Evolutionary conservation across 306 rosid genomes (phyloP).

Genomic region (Corylus heterophylla): DNA sequence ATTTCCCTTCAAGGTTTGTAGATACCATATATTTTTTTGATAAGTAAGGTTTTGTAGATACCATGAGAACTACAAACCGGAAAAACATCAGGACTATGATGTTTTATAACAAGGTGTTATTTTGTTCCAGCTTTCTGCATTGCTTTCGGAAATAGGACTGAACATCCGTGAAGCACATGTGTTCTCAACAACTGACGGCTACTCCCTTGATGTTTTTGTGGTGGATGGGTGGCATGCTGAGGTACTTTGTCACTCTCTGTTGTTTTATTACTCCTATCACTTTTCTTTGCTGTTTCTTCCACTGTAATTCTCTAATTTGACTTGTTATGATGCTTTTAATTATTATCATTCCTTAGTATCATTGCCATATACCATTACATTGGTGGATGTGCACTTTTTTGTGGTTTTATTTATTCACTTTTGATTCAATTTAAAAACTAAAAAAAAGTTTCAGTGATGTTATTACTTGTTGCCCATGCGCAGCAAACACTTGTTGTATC

Average conservation of each 20-base stretch:
- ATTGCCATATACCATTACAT: background rate
- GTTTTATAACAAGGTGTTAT: constrained; percentile 36
- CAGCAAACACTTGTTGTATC: background rate
- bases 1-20: background rate
- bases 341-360: constrained; percentile 8
- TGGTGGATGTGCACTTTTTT: background rate
- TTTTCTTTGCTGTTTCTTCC: constrained; percentile 15
- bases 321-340: background rate
- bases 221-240: constrained; percentile 72
- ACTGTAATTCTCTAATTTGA: constrained; percentile 5
- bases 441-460: background rate
- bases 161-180: constrained; percentile 74
- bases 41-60: background rate
- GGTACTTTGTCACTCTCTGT: constrained; percentile 37
- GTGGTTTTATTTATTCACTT: background rate
- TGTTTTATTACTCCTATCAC: constrained; percentile 18
- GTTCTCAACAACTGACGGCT: constrained; percentile 63
- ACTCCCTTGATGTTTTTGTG: constrained; percentile 58
- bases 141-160: constrained; percentile 66
- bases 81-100: background rate
- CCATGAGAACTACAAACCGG: constrained; percentile 17
- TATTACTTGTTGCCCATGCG: background rate
- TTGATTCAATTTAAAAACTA: background rate
- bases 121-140: constrained; percentile 55
- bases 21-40: background rate